Evolutionary conservation across 371 early-diverging fungal species (phyloP).

Genomic region (Lichtheimia ornata): DNA sequence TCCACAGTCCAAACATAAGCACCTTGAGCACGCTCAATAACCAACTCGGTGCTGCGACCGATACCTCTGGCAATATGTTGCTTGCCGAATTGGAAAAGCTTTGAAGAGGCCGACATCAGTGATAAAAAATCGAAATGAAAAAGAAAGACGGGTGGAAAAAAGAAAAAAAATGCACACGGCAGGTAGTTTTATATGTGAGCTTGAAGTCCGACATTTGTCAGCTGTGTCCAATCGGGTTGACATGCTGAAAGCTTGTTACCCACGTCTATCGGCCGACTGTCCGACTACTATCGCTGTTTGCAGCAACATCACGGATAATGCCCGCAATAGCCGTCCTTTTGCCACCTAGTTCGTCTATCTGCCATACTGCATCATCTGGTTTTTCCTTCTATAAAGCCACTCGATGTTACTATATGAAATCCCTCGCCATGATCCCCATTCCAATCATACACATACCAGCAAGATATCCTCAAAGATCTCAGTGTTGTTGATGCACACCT

Average conservation of each 20-base stretch:
- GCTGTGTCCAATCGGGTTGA: slow-evolving; percentile 12
- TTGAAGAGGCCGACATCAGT: slow-evolving; percentile 30
- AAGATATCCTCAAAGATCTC: slow-evolving; percentile 2
- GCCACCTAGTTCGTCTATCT: too few species aligned
- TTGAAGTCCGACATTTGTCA: slow-evolving; percentile 6
- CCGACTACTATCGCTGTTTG: too few species aligned
- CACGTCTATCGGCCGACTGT: neutral
- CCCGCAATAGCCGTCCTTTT: too few species aligned
- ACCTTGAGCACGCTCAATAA: slow-evolving; percentile 52
- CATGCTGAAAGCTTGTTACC: slow-evolving; percentile 3
- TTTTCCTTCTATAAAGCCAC: too few species aligned
- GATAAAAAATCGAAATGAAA: neutral
- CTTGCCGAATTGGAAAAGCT: slow-evolving; percentile 50
- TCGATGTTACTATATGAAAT: too few species aligned
- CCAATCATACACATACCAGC: neutral
- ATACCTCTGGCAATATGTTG: slow-evolving; percentile 53
- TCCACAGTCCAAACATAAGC: slow-evolving; percentile 48
- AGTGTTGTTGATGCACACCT: slow-evolving; percentile 37
- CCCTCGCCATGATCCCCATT: too few species aligned
- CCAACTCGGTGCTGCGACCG: slow-evolving; percentile 50
- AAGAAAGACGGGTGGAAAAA: neutral
- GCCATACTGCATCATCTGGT: too few species aligned
- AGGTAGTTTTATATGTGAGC: slow-evolving; percentile 7
- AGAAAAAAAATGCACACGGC: slow-evolving; percentile 2
- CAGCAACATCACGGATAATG: too few species aligned